Percentiles rank a stretch among this genome's conserved stretches.
phyloP scores from a whole-genome alignment of 1,139 yeast genomes.

The Fermentozyma sake region DNA sequence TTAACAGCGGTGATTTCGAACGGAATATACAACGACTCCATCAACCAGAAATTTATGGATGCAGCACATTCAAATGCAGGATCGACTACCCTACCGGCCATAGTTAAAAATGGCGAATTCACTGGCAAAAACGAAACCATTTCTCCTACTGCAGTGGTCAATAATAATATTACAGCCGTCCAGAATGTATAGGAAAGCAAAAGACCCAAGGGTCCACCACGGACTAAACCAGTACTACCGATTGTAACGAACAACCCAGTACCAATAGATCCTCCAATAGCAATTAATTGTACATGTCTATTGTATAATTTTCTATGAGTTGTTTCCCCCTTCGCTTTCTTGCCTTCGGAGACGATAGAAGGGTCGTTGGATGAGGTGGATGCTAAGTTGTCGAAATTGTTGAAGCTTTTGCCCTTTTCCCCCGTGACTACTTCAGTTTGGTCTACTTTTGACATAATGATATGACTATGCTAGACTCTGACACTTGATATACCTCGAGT shows the following conservation, averaged over 20 bases:
- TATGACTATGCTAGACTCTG: too few species aligned
- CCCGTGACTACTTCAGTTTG: too few species aligned
- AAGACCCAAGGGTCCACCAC: conserved; percentile 48
- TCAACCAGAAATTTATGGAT: conserved; percentile 76
- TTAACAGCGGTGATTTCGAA: conserved; percentile 80
- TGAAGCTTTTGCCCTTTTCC: too few species aligned
- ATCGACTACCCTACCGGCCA: conserved; percentile 54
- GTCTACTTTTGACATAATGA: too few species aligned
- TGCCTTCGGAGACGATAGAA: neutral
- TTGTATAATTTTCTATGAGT: conserved; percentile 15
- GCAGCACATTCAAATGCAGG: conserved; percentile 75
- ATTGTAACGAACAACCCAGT: conserved; percentile 47
- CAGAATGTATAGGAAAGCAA: conserved; percentile 39
- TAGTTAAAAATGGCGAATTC: conserved; percentile 54
- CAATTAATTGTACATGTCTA: conserved; percentile 47
- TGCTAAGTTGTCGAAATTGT: too few species aligned
- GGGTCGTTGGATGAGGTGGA: too few species aligned
- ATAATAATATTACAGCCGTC: conserved; percentile 49
- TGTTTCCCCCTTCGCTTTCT: conserved; percentile 1
- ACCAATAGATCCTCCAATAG: conserved; percentile 49
- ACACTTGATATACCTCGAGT: too few species aligned
- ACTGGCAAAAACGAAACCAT: conserved; percentile 80
- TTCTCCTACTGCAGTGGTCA: conserved; percentile 74
- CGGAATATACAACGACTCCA: conserved; percentile 74
- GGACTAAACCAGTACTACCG: conserved; percentile 36